phyloP scores from a whole-genome alignment of 768 basidiomycete species.

The Suillus weaverae region DNA sequence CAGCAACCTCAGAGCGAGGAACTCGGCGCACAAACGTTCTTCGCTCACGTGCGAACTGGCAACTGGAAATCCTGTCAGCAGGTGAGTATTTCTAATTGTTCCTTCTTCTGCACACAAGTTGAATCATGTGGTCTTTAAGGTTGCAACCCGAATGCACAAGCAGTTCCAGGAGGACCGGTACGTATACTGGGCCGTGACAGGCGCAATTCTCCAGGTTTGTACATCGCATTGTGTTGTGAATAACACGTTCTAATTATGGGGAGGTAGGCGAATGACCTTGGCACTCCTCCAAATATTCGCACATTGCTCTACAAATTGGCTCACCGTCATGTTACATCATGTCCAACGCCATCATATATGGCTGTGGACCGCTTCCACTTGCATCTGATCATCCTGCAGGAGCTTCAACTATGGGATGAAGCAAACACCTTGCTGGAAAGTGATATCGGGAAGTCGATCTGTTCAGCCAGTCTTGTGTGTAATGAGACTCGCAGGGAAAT shows the following conservation, averaged over 20 bases:
- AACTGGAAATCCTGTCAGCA: conserved; percentile 89
- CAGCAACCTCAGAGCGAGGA: conserved; percentile 81
- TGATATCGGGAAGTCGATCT: conserved; percentile 67
- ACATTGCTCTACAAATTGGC: conserved; percentile 74
- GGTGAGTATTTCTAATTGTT: conserved; percentile 38
- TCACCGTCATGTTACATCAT: conserved; percentile 66
- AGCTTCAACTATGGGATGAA: conserved; percentile 68
- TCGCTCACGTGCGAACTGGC: conserved; percentile 75
- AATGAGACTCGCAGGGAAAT: conserved; percentile 77
- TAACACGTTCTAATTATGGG: background rate
- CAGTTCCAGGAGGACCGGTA: conserved; percentile 82
- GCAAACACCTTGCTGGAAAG: conserved; percentile 67
- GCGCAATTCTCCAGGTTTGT: conserved; percentile 73
- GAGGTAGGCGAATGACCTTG: conserved; percentile 68
- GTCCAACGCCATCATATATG: conserved; percentile 60
- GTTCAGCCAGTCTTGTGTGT: conserved; percentile 68
- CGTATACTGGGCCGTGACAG: conserved; percentile 81
- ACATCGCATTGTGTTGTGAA: background rate
- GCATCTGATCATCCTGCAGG: conserved; percentile 68
- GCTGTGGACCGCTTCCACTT: conserved; percentile 78
- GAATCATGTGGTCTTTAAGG: conserved; percentile 38
- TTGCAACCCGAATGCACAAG: conserved; percentile 80
- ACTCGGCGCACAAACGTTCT: conserved; percentile 80
- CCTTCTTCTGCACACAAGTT: conserved; percentile 7
- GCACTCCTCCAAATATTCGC: conserved; percentile 62